These are phyloP conservation scores for Pseudohalonectria lignicola DNA, from an alignment of 2,329 filamentous ascomycete species.

Conservation along the genomic window DNA sequence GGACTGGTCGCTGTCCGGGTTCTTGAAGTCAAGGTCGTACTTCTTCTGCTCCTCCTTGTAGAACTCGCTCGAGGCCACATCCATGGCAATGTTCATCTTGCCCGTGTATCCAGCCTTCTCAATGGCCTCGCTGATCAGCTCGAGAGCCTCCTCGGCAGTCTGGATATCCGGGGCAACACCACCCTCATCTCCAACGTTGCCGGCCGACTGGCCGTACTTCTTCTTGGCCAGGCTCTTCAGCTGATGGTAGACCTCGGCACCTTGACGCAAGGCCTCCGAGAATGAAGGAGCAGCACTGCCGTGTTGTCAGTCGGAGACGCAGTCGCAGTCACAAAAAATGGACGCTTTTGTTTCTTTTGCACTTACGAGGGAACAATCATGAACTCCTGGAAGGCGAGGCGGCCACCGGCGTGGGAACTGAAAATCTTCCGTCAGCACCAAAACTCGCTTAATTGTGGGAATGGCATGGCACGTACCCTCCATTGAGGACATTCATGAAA, in stretches of 20 bases:
- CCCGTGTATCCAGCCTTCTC: slow-evolving; percentile 92
- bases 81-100: slow-evolving; percentile 97
- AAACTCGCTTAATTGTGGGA: neutral
- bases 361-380: slow-evolving; percentile 80
- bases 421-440: slow-evolving; percentile 18
- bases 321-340: neutral
- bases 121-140: slow-evolving; percentile 90
- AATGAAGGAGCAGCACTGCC: slow-evolving; percentile 72
- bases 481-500: slow-evolving; percentile 91
- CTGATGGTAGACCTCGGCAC: slow-evolving; percentile 95
- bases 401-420: slow-evolving; percentile 91
- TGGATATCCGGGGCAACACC: slow-evolving; percentile 99
- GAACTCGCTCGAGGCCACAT: slow-evolving; percentile 98
- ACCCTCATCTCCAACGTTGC: slow-evolving; percentile 98
- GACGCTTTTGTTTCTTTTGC: neutral
- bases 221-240: slow-evolving; percentile 97
- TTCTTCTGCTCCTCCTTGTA: slow-evolving; percentile 98
- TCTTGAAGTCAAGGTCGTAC: slow-evolving; percentile 99
- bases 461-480: slow-evolving; percentile 34
- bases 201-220: slow-evolving; percentile 97
- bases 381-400: slow-evolving; percentile 91
- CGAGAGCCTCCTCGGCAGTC: slow-evolving; percentile 89
- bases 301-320: slow-evolving; percentile 8
- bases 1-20: slow-evolving; percentile 86
- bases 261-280: slow-evolving; percentile 91